phyloP scores from a whole-genome alignment of 192 early-diverging fungal genomes.

The Coemansia umbellata region DNA sequence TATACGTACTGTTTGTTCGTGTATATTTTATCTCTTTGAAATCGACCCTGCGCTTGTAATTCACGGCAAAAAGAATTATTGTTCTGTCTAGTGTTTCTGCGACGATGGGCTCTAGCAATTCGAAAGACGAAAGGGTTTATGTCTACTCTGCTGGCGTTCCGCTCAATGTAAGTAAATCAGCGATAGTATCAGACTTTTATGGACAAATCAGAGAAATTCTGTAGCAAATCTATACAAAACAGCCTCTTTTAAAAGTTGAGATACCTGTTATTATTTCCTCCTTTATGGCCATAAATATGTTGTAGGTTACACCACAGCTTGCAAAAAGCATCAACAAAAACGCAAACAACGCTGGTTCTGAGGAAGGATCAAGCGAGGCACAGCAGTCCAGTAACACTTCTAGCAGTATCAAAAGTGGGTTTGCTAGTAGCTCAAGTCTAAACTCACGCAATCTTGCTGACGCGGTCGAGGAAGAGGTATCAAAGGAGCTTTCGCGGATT shows the following conservation, averaged over 20 bases:
- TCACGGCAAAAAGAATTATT: too few relatives aligned
- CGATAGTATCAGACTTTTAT: not conserved
- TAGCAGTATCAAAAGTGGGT: not conserved
- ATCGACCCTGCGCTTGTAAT: not conserved
- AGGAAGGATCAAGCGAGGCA: not conserved
- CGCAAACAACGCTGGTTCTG: not conserved
- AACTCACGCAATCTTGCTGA: constrained; percentile 21
- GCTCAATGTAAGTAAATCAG: constrained; percentile 34
- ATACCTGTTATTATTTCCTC: not conserved
- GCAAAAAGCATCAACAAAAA: constrained; percentile 11
- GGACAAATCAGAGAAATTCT: too few relatives aligned
- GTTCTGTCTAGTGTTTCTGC: not conserved
- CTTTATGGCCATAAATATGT: not conserved
- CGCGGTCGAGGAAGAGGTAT: constrained; percentile 31
- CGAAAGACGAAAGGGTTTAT: constrained; percentile 42
- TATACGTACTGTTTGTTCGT: too few relatives aligned
- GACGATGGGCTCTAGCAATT: constrained; percentile 47
- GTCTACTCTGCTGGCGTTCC: constrained; percentile 39
- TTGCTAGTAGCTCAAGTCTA: not conserved
- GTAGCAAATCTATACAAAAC: too few relatives aligned
- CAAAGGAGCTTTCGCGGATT: constrained; percentile 44
- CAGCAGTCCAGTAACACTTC: constrained; percentile 2
- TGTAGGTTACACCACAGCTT: constrained; percentile 43
- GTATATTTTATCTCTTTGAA: not conserved
- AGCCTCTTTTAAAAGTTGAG: not conserved